Evolutionary conservation across 2,329 filamentous ascomycete genomes (phyloP).

Genomic region (Tetracladium maxilliforme): DNA sequence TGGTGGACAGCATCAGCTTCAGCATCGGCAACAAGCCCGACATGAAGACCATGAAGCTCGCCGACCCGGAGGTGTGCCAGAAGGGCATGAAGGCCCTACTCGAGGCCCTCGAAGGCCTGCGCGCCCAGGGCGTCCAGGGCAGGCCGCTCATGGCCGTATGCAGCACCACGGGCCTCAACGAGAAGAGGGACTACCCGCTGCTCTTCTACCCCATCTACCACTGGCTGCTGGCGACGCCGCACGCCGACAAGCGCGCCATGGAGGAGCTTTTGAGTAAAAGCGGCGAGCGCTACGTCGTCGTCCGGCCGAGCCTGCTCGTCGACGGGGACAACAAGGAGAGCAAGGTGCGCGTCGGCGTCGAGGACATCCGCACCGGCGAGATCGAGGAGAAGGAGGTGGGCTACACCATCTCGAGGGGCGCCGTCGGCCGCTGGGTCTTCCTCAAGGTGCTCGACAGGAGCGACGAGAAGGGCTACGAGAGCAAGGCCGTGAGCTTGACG

Average conservation of each 20-base stretch:
- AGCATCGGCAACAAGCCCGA: constrained; percentile 26
- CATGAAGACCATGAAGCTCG: constrained; percentile 15
- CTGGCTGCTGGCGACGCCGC: constrained; percentile 22
- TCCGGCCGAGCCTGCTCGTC: constrained; percentile 14
- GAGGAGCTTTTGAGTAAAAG: constrained; percentile 19
- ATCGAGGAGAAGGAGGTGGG: constrained; percentile 13
- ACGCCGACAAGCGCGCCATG: constrained; percentile 31
- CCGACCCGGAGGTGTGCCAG: constrained; percentile 32
- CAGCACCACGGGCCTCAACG: constrained; percentile 26
- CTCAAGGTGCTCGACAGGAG: constrained; percentile 7
- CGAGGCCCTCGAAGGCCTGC: constrained; percentile 19
- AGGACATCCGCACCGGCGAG: constrained; percentile 5
- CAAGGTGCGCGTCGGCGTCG: constrained; percentile 10
- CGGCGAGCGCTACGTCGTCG: constrained; percentile 5
- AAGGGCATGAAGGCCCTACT: constrained; percentile 26
- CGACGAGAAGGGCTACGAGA: constrained; percentile 6
- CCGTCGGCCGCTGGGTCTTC: constrained; percentile 19
- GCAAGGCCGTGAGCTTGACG: constrained; percentile 9
- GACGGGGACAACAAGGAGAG: constrained; percentile 10
- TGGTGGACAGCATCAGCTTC: constrained; percentile 30
- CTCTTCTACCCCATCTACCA: constrained; percentile 26
- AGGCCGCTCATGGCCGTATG: constrained; percentile 21
- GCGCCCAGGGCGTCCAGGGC: constrained; percentile 9
- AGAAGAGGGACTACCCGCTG: constrained; percentile 26
- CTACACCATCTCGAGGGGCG: constrained; percentile 16